Percentiles rank a stretch among this genome's conserved stretches.
phyloP scores from a whole-genome alignment of 805 yeast species.

The Kluyveromyces wickerhamii region DNA sequence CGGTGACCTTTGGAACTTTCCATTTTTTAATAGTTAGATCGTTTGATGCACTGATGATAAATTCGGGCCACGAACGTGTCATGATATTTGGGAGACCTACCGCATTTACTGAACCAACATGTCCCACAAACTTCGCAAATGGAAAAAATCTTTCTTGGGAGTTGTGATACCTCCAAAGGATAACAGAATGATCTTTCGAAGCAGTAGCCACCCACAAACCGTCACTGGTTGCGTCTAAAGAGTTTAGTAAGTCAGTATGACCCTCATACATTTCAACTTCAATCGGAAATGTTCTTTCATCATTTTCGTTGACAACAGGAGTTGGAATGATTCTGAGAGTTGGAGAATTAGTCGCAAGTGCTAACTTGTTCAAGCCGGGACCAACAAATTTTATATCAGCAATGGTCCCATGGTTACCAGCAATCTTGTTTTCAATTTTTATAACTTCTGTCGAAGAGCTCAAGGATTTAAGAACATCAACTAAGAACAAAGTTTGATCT shows the following conservation, averaged over 20 bases:
- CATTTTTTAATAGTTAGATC: constrained; percentile 84
- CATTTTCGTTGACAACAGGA: constrained; percentile 6
- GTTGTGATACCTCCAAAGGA: constrained; percentile 67
- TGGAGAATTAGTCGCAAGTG: constrained; percentile 91
- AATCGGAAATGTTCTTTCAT: constrained; percentile 28
- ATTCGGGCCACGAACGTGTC: constrained; percentile 44
- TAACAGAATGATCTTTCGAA: constrained; percentile 79
- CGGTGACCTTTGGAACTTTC: constrained; percentile 51
- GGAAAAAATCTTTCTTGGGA: constrained; percentile 32
- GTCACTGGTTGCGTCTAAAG: constrained; percentile 67
- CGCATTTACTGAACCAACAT: constrained; percentile 79
- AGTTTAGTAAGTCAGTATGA: constrained; percentile 78
- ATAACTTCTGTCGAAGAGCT: constrained; percentile 29
- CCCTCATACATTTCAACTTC: constrained; percentile 66
- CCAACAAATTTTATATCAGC: constrained; percentile 83
- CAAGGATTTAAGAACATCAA: constrained; percentile 31
- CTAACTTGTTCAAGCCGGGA: constrained; percentile 48
- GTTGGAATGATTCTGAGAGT: constrained; percentile 63
- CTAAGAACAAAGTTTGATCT: constrained; percentile 71
- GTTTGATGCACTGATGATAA: constrained; percentile 72
- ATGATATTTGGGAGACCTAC: constrained; percentile 60
- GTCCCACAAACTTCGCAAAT: constrained; percentile 72
- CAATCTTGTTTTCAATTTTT: constrained; percentile 48
- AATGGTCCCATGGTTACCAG: constrained; percentile 93
- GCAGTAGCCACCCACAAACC: constrained; percentile 91